Percentiles rank a stretch among this genome's conserved stretches.
Conservation (phyloP, 225 moss, liverwort and hornwort genomes). For the Pseudoscleropodium purum region DNA sequence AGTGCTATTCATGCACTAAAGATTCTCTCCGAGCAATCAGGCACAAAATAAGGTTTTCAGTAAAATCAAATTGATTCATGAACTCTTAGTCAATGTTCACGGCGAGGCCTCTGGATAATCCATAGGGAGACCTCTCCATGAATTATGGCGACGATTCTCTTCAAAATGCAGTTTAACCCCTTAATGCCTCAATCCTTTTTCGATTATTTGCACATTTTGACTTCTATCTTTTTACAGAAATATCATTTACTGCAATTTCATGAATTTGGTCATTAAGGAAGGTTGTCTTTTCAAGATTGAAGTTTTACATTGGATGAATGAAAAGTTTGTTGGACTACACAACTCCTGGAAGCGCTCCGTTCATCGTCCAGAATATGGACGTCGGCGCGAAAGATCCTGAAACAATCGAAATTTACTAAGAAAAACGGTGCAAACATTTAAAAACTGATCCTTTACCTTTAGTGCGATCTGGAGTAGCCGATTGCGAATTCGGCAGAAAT, state of each 20-base stretch:
- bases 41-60: neutral
- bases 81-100: neutral
- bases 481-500: constrained; percentile 66
- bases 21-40: neutral
- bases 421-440: neutral
- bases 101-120: neutral
- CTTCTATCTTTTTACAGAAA: too few species aligned
- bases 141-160: neutral
- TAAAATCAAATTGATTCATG: neutral
- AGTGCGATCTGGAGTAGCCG: constrained; percentile 60
- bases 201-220: too few species aligned
- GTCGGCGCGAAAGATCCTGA: neutral
- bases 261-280: too few species aligned
- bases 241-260: too few species aligned
- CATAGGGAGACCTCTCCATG: neutral
- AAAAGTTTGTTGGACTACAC: too few species aligned
- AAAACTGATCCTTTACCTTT: constrained; percentile 24
- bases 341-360: too few species aligned
- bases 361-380: too few species aligned
- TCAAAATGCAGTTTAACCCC: neutral
- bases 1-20: neutral
- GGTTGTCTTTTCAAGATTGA: too few species aligned
- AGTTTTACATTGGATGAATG: too few species aligned
- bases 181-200: too few species aligned
- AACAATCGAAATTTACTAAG: neutral